A percentile compares a stretch with the other conserved stretches of the same genome.
Evolutionary conservation across 768 basidiomycete species (phyloP).

Genomic region (Wakefieldia striispora): DNA sequence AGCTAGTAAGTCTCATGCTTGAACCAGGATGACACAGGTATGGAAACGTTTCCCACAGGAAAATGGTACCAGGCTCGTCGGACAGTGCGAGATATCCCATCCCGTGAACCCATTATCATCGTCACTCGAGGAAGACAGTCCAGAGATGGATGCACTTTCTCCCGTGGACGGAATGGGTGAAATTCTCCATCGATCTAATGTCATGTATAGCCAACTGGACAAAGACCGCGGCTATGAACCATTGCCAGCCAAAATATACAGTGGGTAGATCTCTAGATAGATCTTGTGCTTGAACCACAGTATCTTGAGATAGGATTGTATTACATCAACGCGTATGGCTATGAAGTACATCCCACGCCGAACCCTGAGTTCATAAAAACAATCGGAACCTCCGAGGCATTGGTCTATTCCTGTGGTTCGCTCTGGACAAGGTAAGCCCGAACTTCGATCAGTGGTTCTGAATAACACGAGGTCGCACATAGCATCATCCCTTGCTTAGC

Average conservation of each 20-base stretch:
- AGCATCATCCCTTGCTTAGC: constrained; percentile 93
- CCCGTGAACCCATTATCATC: constrained; percentile 48
- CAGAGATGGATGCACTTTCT: constrained; percentile 39
- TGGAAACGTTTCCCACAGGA: constrained; percentile 42
- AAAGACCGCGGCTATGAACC: constrained; percentile 53
- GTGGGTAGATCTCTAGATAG: constrained; percentile 43
- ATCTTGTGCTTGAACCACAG: constrained; percentile 10
- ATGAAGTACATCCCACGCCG: constrained; percentile 87
- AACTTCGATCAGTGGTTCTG: constrained; percentile 4
- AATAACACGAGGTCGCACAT: constrained; percentile 4
- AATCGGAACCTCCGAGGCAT: constrained; percentile 56
- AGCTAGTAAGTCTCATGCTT: constrained; percentile 57
- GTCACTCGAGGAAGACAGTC: constrained; percentile 29
- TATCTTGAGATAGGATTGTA: constrained; percentile 54
- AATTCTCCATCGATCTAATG: constrained; percentile 51
- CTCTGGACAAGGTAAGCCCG: constrained; percentile 81
- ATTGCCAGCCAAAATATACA: constrained; percentile 58
- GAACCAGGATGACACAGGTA: constrained; percentile 46
- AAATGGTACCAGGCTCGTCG: constrained; percentile 75
- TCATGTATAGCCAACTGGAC: constrained; percentile 57
- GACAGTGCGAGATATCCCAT: constrained; percentile 94
- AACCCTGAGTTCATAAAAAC: constrained; percentile 76
- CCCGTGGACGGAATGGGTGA: constrained; percentile 56
- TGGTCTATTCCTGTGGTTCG: constrained; percentile 93
- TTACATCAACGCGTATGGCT: constrained; percentile 90